Base-by-base conservation (phyloP, 2,329 filamentous ascomycete species). In the Stylonectria norvegica region DNA sequence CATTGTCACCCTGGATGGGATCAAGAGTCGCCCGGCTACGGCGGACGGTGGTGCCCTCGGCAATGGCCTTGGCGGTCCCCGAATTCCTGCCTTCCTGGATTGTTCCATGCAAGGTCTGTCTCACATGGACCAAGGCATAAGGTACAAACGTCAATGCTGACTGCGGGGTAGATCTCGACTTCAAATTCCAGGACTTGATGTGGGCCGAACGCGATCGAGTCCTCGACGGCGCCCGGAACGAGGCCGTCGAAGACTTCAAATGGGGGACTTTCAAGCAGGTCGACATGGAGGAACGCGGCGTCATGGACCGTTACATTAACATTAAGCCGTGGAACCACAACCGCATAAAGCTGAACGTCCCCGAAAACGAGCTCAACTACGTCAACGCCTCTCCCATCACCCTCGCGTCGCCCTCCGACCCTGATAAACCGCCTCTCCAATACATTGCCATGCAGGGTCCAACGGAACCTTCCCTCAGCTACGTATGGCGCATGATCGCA, bases 401-500 rank as follows among this genome's bases (percentile, higher is more conserved):
- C 16, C 67, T 89, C 10, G 51, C 69, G 36, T 70, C 75, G 1
- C 61, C 65, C 3, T 58, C 67, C 10, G 61, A 67, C 38, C 59
- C 62, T 0, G 48, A 54, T 3, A 59, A 61, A 7, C 66, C 69
- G 1, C 62, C 70, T 3, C 66, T 76, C 34, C 68, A 76, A 39
- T 97, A 94, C 64, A 95, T 98, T 53, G 93, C 90, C 37, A 96
- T 94, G 63, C 89, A 94, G 67, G 93, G 93, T 1, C 93, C 93
- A 5, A 95, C 90, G 57, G 65, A 74, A 44, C 78, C 79, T 18
- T 87, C 86, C 12, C 75, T 85, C 40, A 79, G 83, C 51, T 89
- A 95, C 59, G 86, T 95, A 50, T 98, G 91, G 87, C 87, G 93
- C 59, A 98, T 98, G 93, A 73, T 96, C 23, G 86, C 87, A 61